These are phyloP conservation scores for Lycium barbarum DNA, from an alignment of 257 asterid genomes.

Conservation along the genomic window DNA sequence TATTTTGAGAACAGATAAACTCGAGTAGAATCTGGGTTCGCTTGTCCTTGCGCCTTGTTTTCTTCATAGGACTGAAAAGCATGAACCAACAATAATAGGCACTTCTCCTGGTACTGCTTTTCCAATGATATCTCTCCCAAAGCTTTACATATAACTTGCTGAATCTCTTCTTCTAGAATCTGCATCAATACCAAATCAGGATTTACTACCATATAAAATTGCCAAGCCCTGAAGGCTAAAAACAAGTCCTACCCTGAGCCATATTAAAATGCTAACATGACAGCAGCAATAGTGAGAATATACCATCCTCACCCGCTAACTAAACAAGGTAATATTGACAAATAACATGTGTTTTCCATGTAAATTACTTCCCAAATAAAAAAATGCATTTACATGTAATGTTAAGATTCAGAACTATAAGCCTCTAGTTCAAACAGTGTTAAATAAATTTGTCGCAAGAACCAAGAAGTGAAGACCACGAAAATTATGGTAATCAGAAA, in stretches of 20 bases:
- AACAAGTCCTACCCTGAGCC: slow-evolving; percentile 26
- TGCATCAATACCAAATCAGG: slow-evolving; percentile 39
- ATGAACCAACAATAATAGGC: slow-evolving; percentile 65
- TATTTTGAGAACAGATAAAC: slow-evolving; percentile 68
- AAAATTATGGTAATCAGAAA: slow-evolving; percentile 8
- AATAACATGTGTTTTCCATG: slow-evolving; percentile 4
- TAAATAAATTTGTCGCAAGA: slow-evolving; percentile 10
- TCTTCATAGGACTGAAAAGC: slow-evolving; percentile 63
- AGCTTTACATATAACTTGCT: slow-evolving; percentile 68
- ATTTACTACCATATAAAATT: slow-evolving; percentile 1
- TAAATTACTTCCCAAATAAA: not conserved
- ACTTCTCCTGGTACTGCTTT: slow-evolving; percentile 78
- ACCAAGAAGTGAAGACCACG: slow-evolving; percentile 19
- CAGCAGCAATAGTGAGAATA: slow-evolving; percentile 4
- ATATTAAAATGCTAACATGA: slow-evolving; percentile 6
- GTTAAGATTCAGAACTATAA: slow-evolving; percentile 7
- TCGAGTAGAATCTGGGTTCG: slow-evolving; percentile 46
- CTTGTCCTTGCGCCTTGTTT: slow-evolving; percentile 44
- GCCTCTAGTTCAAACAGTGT: not conserved
- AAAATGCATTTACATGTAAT: not conserved
- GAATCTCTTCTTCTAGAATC: slow-evolving; percentile 68
- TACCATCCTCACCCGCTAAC: not conserved
- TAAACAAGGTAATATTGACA: not conserved
- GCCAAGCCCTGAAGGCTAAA: not conserved
- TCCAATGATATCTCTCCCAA: slow-evolving; percentile 80